Base-by-base conservation (phyloP, 345 rosid genomes). In the Euphorbia pulcherrima region DNA sequence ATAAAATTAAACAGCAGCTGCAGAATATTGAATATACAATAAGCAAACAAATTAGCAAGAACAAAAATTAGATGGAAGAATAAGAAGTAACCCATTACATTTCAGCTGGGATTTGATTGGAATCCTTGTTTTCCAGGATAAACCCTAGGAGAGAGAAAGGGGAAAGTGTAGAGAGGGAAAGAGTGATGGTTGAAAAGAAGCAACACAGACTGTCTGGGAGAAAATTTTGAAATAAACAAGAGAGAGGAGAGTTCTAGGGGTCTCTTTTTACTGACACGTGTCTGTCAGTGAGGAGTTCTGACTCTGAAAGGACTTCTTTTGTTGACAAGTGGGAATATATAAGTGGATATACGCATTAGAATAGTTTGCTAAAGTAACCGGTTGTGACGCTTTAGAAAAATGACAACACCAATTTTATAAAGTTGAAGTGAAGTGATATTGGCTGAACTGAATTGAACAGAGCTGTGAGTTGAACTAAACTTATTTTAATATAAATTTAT, bases 181-280 rank as follows among this genome's bases (percentile, higher is more conserved):
- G 11, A 61, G 74, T 1, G 68, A 69, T 18, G 30, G 33, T 59
- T 39, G n/a, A 26, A 57, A 72, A 62, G 44, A 74, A 72, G 70
- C 76, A 72, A 64, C 28, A 5, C 47, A 14, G 55, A 16, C 16
- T 48, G 37, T 55, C 78, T 72, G 70, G 75, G 72, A 66, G 21
- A 0, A 44, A 56, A 21, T 37, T 52, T 18, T 44, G 52, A 44
- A 30, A 21, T 14, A 18, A 48, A 33, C 26, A 51, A 55, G 50
- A 66, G 39, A 62, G 64, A 71, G 8, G 37, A 56, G 33, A 26
- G 35, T 62, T 73, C 52, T n/a, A 27, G 62, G 46, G 73, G 71
- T 10, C 57, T 72, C 67, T 61, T 0, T 30, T 46, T 6, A 24
- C 16, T 14, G 68, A 58, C 78, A 72, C 78, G 72, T 81, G 74